Evolutionary conservation across 176 grass and related monocot species (phyloP).

Genomic region (Themeda triandra): DNA sequence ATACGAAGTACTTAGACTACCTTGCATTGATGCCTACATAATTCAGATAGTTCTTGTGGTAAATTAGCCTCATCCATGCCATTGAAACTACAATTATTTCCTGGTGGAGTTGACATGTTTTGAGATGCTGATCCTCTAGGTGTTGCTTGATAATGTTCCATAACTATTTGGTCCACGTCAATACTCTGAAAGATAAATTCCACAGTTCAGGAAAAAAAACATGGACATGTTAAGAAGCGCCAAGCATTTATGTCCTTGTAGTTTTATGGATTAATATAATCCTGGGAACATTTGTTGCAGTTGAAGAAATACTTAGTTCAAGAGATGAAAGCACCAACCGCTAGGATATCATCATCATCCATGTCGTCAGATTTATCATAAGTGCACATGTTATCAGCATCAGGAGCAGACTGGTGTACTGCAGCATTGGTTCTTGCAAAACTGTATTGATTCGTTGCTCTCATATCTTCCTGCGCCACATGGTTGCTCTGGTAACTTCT

Average conservation of each 20-base stretch:
- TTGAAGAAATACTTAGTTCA: conserved; percentile 8
- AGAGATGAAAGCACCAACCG: conserved; percentile 39
- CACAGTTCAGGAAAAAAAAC: neutral
- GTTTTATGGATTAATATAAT: conserved; percentile 14
- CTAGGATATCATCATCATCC: conserved; percentile 84
- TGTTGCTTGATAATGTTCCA: conserved; percentile 86
- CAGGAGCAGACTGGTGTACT: conserved; percentile 1
- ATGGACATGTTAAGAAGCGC: neutral
- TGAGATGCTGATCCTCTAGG: conserved; percentile 48
- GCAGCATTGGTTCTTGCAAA: conserved; percentile 21
- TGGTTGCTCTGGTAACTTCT: conserved; percentile 16
- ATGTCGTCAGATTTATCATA: conserved; percentile 55
- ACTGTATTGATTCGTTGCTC: conserved; percentile 23
- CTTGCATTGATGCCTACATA: conserved; percentile 64
- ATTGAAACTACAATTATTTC: conserved; percentile 34
- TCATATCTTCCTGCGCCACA: conserved; percentile 15
- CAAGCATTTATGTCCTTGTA: neutral
- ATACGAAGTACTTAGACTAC: conserved; percentile 41
- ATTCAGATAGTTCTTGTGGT: conserved; percentile 62
- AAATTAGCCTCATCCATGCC: conserved; percentile 38
- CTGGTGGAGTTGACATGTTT: conserved; percentile 42
- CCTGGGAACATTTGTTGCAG: neutral
- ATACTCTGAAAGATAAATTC: conserved; percentile 67
- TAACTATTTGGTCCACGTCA: conserved; percentile 89
- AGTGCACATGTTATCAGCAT: conserved; percentile 24